Percentiles rank a stretch among this genome's conserved stretches.
phyloP scores from a whole-genome alignment of 441 rosid genomes.

The Populus hybrid region DNA sequence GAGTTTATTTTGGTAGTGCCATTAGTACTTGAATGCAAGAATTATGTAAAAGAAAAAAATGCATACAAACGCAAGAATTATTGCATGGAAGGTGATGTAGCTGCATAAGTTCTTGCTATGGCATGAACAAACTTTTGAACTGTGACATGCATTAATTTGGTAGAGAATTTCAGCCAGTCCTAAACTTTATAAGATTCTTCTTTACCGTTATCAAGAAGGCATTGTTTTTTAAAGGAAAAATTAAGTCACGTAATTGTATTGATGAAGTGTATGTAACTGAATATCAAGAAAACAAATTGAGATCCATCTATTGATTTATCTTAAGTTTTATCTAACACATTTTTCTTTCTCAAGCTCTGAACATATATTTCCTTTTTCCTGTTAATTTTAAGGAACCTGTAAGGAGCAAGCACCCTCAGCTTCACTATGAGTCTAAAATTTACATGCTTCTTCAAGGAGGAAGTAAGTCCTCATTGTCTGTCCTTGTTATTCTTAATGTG shows the following conservation, averaged over 20 bases:
- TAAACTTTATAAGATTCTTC: neutral
- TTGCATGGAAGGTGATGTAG: neutral
- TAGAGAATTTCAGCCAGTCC: neutral
- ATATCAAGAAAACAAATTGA: neutral
- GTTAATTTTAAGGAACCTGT: conserved; percentile 65
- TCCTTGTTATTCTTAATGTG: neutral
- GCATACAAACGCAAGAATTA: too few relatives aligned
- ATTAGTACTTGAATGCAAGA: neutral
- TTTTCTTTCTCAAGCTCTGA: conserved; percentile 2
- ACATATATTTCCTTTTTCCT: neutral
- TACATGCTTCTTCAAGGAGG: conserved; percentile 97
- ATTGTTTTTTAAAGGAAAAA: neutral
- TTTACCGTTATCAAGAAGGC: neutral
- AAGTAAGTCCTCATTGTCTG: conserved; percentile 44
- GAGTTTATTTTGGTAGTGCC: neutral
- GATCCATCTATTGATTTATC: neutral
- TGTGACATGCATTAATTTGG: neutral
- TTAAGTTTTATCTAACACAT: neutral
- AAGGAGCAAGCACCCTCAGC: conserved; percentile 89
- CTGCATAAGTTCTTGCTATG: neutral
- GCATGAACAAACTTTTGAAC: neutral
- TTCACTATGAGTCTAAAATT: conserved; percentile 90
- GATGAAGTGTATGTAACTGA: neutral
- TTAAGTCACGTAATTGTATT: neutral
- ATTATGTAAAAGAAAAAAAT: neutral